A percentile compares a stretch with the other conserved stretches of the same genome.
Conservation (phyloP, 768 basidiomycete species). For the Tulasnella sp. region DNA sequence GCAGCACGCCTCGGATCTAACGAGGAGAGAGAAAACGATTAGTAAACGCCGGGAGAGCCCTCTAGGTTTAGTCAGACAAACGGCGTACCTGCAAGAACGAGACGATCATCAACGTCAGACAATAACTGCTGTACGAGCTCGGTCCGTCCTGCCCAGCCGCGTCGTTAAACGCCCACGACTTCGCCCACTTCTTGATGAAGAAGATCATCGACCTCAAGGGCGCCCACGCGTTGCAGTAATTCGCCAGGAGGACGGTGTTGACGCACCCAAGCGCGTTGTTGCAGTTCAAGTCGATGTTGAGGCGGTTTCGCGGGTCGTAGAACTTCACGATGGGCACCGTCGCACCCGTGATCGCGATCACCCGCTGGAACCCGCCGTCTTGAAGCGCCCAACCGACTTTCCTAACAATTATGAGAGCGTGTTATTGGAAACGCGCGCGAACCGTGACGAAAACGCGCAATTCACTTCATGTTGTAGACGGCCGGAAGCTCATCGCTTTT, state of each 20-base stretch:
- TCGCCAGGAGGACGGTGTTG: constrained; percentile 51
- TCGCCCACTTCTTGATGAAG: constrained; percentile 60
- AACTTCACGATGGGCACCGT: constrained; percentile 53
- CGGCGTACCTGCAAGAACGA: constrained; percentile 61
- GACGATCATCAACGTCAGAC: constrained; percentile 58
- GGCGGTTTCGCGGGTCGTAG: constrained; percentile 42
- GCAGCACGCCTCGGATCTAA: constrained; percentile 48
- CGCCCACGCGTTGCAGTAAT: constrained; percentile 51
- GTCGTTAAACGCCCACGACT: constrained; percentile 50
- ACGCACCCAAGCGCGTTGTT: constrained; percentile 57
- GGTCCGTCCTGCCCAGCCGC: constrained; percentile 38
- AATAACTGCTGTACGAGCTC: constrained; percentile 58
- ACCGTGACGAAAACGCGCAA: constrained; percentile 35
- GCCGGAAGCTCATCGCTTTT: constrained; percentile 37
- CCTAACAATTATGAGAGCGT: constrained; percentile 33
- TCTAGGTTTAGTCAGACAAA: no score
- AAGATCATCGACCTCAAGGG: constrained; percentile 43
- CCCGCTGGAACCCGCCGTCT: constrained; percentile 39
- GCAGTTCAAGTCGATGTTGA: constrained; percentile 56
- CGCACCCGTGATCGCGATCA: constrained; percentile 34
- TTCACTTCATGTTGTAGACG: constrained; percentile 35
- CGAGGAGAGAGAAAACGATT: neutral
- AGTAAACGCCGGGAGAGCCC: neutral
- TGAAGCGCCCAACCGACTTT: constrained; percentile 38
- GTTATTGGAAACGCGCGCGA: neutral